phyloP scores from a whole-genome alignment of 176 grass and related monocot genomes.

The Carex pumila region DNA sequence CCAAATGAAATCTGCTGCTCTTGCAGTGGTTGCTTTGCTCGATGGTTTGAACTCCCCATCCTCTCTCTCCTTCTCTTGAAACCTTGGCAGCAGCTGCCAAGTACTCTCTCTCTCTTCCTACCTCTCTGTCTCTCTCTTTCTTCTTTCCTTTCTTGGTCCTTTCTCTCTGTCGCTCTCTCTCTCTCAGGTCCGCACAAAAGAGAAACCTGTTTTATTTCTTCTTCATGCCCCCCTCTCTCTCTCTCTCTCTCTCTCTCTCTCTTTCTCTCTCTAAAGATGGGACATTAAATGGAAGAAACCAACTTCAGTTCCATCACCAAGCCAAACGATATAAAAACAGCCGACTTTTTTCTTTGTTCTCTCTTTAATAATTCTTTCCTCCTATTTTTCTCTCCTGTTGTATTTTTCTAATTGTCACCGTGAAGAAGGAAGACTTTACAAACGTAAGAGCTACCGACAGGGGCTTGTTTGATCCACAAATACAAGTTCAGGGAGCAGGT shows the following conservation, averaged over 20 bases:
- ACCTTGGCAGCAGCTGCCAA: too few species aligned
- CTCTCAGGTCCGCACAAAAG: background rate
- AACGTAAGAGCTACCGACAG: background rate
- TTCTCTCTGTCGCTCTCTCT: background rate
- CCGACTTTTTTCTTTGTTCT: constrained; percentile 22
- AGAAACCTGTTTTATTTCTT: constrained; percentile 1
- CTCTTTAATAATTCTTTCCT: constrained; percentile 2
- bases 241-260: background rate
- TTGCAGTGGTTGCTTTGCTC: background rate
- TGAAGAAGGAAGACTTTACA: constrained; percentile 9
- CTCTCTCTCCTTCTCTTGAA: background rate
- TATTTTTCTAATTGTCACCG: background rate
- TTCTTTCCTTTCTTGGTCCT: background rate
- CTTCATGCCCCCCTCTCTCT: background rate
- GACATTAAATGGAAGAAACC: constrained; percentile 22
- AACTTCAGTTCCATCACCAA: constrained; percentile 25
- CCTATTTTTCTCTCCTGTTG: background rate
- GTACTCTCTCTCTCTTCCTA: background rate
- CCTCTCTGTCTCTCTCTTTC: background rate
- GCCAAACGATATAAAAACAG: constrained; percentile 25
- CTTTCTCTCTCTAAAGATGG: constrained; percentile 17
- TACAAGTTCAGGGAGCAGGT: background rate
- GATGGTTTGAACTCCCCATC: constrained; percentile 18
- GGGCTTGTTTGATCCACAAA: background rate
- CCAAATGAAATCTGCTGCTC: constrained; percentile 18